Evolutionary conservation across 2,329 filamentous ascomycete genomes (phyloP), one percentile per base, ranked within the genome.

Genomic region (Rhynchosporium secalis): DNA sequence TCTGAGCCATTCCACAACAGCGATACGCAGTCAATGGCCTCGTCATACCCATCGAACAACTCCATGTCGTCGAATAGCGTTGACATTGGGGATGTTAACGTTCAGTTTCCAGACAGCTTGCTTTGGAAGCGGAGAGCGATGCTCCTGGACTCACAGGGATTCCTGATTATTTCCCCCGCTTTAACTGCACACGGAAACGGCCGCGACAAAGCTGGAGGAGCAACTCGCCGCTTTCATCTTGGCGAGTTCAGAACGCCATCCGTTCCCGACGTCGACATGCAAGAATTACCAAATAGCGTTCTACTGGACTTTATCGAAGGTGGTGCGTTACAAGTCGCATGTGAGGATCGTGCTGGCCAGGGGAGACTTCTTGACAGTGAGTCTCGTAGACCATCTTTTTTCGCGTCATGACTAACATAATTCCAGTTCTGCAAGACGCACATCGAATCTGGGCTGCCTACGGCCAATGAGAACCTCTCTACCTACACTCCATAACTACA

Each of bases 101-200:
- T 98, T 10, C 95, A 99, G 74, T 97, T 99, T 74, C 95, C 95
- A 0, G 94, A 98, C 73, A 96, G 92, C 60, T 81, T 99, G 52
- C 82, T 99, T 12, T 99, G 95, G 95, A 99, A 98, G 79, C 89
- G 94, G 60, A 87, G 95, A 64, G 92, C 89, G 71, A 87, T 97
- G 77, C 89, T 89, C 67, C 85, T 99, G 61, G 93, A 98, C 75
- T 86, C 87, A 8, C 83, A 89, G 64, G 95, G 94, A 20, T 92
- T 90, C 76, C 79, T 99, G 45, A 87, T 96, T 62, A 83, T 99
- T 65, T 90, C 88, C 47, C 83, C 87, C 8, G 83, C 88, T 20
- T 86, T 86, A 65, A 83, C 86, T 26, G 84, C 72, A 26, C 69
- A 72, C 38, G 73, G 75, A 41, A 74, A 71, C 12, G 66, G 68